phyloP scores from a whole-genome alignment of 2,329 filamentous ascomycete genomes.

The Intubia oerlemansii region DNA sequence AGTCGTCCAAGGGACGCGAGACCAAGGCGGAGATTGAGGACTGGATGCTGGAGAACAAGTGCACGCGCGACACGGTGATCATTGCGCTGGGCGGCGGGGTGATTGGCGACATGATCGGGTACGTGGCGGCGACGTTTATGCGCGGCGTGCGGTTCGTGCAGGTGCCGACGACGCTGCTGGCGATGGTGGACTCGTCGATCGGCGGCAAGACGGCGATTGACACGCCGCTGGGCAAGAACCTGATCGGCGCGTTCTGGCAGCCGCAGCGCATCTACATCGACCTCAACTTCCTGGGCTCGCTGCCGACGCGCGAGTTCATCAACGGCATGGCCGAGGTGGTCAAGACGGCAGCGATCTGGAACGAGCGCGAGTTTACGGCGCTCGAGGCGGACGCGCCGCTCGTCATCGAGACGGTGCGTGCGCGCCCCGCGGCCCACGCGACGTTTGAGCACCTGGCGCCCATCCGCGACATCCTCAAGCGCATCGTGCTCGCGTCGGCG shows the following conservation, averaged over 20 bases:
- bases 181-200: slow-evolving; percentile 98
- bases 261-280: slow-evolving; percentile 89
- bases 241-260: slow-evolving; percentile 94
- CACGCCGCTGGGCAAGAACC: slow-evolving; percentile 84
- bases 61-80: slow-evolving; percentile 84
- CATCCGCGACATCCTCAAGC: slow-evolving; percentile 50
- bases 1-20: slow-evolving; percentile 79
- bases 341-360: slow-evolving; percentile 94
- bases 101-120: slow-evolving; percentile 95
- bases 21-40: slow-evolving; percentile 94
- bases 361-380: slow-evolving; percentile 65
- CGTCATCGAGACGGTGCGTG: slow-evolving; percentile 53
- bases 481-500: slow-evolving; percentile 76
- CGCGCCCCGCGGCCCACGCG: slow-evolving; percentile 18
- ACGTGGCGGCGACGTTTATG: slow-evolving; percentile 97
- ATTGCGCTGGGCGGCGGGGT: slow-evolving; percentile 90
- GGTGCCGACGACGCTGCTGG: slow-evolving; percentile 79
- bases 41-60: slow-evolving; percentile 87
- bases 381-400: slow-evolving; percentile 62
- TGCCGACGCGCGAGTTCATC: slow-evolving; percentile 82
- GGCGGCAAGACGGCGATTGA: slow-evolving; percentile 98
- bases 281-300: slow-evolving; percentile 70
- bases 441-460: slow-evolving; percentile 38
- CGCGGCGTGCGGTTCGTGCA: slow-evolving; percentile 89
- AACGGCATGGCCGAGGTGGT: slow-evolving; percentile 98